These are phyloP conservation scores for Mortierella sp. DNA, from an alignment of 371 early-diverging fungal genomes.

Conservation along the genomic window DNA sequence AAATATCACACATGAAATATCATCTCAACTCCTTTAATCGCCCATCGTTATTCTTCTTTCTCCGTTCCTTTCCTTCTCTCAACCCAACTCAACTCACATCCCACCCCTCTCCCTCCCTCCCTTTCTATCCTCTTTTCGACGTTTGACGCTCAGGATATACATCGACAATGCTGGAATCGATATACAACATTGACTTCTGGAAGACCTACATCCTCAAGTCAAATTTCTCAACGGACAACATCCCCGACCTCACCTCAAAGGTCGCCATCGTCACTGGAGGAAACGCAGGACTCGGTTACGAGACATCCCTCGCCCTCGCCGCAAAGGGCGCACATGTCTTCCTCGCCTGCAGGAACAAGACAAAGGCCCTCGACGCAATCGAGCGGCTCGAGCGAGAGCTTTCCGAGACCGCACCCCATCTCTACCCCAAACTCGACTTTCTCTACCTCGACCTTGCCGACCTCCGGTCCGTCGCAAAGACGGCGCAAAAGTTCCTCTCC, in stretches of 20 bases:
- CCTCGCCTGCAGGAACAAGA: constrained; percentile 70
- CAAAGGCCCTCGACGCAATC: constrained; percentile 63
- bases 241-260: constrained; percentile 78
- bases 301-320: constrained; percentile 71
- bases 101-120: not conserved
- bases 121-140: not conserved
- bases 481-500: constrained; percentile 34
- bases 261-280: constrained; percentile 82
- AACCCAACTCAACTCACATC: not conserved
- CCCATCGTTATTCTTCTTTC: not conserved
- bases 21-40: not conserved
- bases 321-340: constrained; percentile 65
- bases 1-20: too few relatives aligned
- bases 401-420: constrained; percentile 40
- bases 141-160: not conserved
- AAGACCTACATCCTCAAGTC: constrained; percentile 34
- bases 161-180: constrained; percentile 31
- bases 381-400: constrained; percentile 64
- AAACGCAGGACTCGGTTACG: constrained; percentile 77
- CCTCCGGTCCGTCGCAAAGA: constrained; percentile 27
- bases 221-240: constrained; percentile 58
- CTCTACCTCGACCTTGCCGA: constrained; percentile 43
- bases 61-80: not conserved
- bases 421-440: constrained; percentile 47
- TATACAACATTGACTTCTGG: constrained; percentile 49